Base-by-base conservation (phyloP, 2,329 filamentous ascomycete species). In the Lachnum nothofagi region DNA sequence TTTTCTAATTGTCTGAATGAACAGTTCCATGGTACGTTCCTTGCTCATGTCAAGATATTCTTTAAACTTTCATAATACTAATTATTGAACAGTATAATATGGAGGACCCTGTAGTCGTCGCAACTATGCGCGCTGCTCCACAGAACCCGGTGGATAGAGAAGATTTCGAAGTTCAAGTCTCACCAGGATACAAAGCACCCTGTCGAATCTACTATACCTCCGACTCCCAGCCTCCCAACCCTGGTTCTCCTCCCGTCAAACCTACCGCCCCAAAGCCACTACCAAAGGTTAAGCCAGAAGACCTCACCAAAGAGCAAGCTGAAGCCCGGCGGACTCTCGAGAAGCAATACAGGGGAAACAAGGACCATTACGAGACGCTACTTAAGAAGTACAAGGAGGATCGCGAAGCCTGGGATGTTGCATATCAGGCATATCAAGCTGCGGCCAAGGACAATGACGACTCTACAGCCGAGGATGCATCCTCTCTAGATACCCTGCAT, bases 171-270 rank as follows among this genome's bases (percentile, higher is more conserved):
- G 23, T 48, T 4, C 46, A 43, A 24, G 42, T 41, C 14, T 48
- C 46, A 7, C 16, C 39, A 12, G 42, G 42, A 12, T 34, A 48
- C 25, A 25, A 42, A 12, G 42, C 46, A n/a, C 20, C 42, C 23
- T 48, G 46, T 12, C 39, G 46, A 7, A 17, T 48, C 34, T 48
- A 43, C 38, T 42, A 42, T 31, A 19, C 37, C 16, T 23, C 37
- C 19, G 20, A 38, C 39, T 27, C 39, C 23, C 46, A n/a, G 22
- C 25, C 38, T 17, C 19, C 46, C 16, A 38, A 48, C 23, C 46
- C 46, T 2, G 46, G 46, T 12, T 17, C 23, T 8, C 46, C 46
- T 22, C 39, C 46, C 12, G 37, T 38, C 33, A 34, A 23, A n/a
- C 46, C 46, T 17, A 23, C 9, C 12, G 39, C 29, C 16, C 35